Percentiles rank a stretch among this genome's conserved stretches.
These are phyloP conservation scores for Solanum pinnatisectum DNA, from an alignment of 257 asterid species.

Conservation along the genomic window DNA sequence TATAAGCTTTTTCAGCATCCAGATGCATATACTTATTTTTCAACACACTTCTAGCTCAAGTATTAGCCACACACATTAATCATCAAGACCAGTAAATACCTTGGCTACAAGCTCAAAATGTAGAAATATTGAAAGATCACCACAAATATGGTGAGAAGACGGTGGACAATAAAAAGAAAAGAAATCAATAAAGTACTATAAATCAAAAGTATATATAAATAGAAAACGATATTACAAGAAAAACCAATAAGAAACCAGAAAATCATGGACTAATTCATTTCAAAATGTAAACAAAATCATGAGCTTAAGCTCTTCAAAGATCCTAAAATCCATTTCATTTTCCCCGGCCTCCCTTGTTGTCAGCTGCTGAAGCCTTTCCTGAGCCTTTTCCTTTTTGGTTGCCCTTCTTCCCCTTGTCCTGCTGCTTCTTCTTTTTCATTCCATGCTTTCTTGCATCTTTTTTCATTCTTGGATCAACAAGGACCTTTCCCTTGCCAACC, in stretches of 20 bases:
- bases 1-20: no score
- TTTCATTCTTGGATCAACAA: slow-evolving; percentile 88
- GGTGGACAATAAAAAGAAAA: not conserved
- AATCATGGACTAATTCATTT: not conserved
- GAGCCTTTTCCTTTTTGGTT: slow-evolving; percentile 52
- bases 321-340: not conserved
- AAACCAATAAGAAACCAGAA: not conserved
- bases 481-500: slow-evolving; percentile 76
- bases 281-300: not conserved
- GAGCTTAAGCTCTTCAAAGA: not conserved
- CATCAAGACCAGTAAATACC: not conserved
- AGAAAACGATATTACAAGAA: not conserved
- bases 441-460: slow-evolving; percentile 59
- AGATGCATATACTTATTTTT: not conserved
- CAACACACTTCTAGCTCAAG: not conserved
- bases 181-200: not conserved
- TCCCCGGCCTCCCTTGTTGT: slow-evolving; percentile 10
- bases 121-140: not conserved
- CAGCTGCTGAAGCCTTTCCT: slow-evolving; percentile 12
- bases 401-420: slow-evolving; percentile 54
- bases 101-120: not conserved
- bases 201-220: not conserved
- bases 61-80: not conserved
- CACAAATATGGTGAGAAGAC: not conserved
- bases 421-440: slow-evolving; percentile 32